Percentiles rank a stretch among this genome's conserved stretches.
Evolutionary conservation across 441 rosid genomes (phyloP).

Genomic region (Dalechampia spathulata): DNA sequence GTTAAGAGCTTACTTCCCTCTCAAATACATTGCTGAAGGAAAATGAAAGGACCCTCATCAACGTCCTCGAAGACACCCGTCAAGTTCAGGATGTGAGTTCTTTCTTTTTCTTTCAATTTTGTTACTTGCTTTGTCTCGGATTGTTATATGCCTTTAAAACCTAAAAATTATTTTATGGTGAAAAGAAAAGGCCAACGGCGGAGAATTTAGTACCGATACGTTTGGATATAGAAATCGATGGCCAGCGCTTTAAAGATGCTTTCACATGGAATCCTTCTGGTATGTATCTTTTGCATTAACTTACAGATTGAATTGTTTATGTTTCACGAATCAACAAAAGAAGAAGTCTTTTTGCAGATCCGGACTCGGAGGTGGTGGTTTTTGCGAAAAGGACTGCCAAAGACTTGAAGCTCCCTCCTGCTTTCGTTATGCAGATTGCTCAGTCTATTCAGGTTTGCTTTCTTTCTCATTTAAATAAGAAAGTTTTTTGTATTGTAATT

Average conservation of each 20-base stretch:
- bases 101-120: neutral
- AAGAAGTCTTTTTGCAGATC: too few relatives aligned
- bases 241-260: slow-evolving; percentile 78
- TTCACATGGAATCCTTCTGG: slow-evolving; percentile 97
- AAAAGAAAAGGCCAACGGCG: slow-evolving; percentile 72
- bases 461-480: neutral
- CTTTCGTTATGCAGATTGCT: slow-evolving; percentile 69
- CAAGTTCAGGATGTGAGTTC: slow-evolving; percentile 74
- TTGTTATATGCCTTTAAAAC: too few relatives aligned
- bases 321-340: too few relatives aligned
- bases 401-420: slow-evolving; percentile 84
- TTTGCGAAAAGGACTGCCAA: slow-evolving; percentile 81
- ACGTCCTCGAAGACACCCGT: slow-evolving; percentile 53
- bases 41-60: too few relatives aligned
- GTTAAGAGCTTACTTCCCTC: too few relatives aligned
- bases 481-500: neutral
- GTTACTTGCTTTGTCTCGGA: neutral
- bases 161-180: too few relatives aligned
- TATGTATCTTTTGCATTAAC: too few relatives aligned
- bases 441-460: slow-evolving; percentile 74
- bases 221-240: slow-evolving; percentile 77
- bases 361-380: slow-evolving; percentile 69
- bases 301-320: too few relatives aligned
- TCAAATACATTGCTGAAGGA: too few relatives aligned
- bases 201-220: slow-evolving; percentile 87